phyloP scores from a whole-genome alignment of 2,329 filamentous ascomycete genomes.

The Colletotrichum phormii region DNA sequence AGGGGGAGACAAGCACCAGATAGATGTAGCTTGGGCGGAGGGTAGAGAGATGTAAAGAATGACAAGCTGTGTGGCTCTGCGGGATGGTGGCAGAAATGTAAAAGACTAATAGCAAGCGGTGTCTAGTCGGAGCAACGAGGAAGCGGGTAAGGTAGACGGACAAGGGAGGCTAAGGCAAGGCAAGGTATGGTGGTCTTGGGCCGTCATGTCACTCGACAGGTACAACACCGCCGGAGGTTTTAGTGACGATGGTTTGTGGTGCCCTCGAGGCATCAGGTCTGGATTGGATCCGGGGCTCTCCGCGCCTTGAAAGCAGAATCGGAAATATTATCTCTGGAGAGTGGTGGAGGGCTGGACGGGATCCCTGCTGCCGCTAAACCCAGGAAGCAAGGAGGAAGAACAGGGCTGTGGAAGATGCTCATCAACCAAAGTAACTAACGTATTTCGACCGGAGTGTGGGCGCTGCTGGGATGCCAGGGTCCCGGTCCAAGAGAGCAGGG shows the following conservation, averaged over 20 bases:
- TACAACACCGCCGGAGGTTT: slow-evolving; percentile 45
- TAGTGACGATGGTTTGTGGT: slow-evolving; percentile 49
- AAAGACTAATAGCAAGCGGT: slow-evolving; percentile 14
- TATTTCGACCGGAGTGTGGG: slow-evolving; percentile 54
- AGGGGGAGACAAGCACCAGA: background rate
- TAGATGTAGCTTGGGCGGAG: slow-evolving; percentile 8
- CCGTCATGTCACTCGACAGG: slow-evolving; percentile 43
- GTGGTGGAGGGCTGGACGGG: slow-evolving; percentile 44
- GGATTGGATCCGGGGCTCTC: slow-evolving; percentile 54
- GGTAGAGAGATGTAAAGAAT: slow-evolving; percentile 25
- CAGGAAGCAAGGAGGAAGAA: slow-evolving; percentile 50
- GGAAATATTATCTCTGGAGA: slow-evolving; percentile 60
- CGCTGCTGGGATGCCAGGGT: slow-evolving; percentile 40
- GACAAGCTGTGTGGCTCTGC: slow-evolving; percentile 22
- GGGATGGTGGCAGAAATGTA: slow-evolving; percentile 30
- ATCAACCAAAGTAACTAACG: slow-evolving; percentile 55
- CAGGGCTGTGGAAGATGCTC: slow-evolving; percentile 48
- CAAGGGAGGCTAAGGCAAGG: slow-evolving; percentile 42
- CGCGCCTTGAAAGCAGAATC: slow-evolving; percentile 57
- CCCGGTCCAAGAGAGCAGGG: slow-evolving; percentile 29
- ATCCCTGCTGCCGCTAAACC: slow-evolving; percentile 44
- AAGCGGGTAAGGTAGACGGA: slow-evolving; percentile 39
- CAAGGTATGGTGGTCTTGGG: slow-evolving; percentile 45
- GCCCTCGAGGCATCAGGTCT: slow-evolving; percentile 30
- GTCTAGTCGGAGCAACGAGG: slow-evolving; percentile 35